phyloP scores from a whole-genome alignment of 192 early-diverging fungal genomes.

The Geranomyces michiganensis region DNA sequence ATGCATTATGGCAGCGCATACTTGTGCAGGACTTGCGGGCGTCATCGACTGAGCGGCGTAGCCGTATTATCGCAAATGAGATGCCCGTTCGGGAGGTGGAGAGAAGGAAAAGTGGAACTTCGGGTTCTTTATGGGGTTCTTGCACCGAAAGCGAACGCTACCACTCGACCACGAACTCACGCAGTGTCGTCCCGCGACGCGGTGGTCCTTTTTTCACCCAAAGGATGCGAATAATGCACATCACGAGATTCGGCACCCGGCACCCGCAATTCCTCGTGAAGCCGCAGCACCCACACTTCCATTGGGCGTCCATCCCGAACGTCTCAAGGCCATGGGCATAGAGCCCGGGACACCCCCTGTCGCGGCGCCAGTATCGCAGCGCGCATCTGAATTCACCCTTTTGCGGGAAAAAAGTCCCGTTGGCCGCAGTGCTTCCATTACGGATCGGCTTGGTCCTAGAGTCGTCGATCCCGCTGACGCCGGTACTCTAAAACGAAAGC shows the following conservation, averaged over 20 bases:
- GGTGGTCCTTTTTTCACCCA: neutral
- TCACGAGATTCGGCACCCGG: neutral
- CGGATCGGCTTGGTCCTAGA: slow-evolving; percentile 1
- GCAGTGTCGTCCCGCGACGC: neutral
- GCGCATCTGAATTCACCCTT: neutral
- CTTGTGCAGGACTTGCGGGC: neutral
- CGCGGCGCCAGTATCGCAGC: neutral
- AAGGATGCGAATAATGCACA: neutral
- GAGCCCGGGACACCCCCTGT: neutral
- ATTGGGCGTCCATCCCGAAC: neutral
- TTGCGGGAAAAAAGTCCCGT: too few species aligned
- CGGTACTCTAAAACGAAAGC: neutral
- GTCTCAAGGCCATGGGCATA: neutral
- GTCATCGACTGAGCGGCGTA: neutral
- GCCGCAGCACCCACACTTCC: neutral
- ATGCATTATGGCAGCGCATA: neutral
- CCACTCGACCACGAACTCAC: slow-evolving; percentile 1
- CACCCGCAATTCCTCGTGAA: neutral
- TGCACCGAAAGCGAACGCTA: neutral
- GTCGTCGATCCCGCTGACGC: neutral
- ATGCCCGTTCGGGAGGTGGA: neutral
- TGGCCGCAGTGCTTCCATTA: neutral
- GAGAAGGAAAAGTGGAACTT: neutral
- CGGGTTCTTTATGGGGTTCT: neutral
- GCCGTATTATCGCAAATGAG: neutral